These are phyloP conservation scores for Leptodontidium sp. DNA, from an alignment of 2,329 filamentous ascomycete species.

Conservation along the genomic window DNA sequence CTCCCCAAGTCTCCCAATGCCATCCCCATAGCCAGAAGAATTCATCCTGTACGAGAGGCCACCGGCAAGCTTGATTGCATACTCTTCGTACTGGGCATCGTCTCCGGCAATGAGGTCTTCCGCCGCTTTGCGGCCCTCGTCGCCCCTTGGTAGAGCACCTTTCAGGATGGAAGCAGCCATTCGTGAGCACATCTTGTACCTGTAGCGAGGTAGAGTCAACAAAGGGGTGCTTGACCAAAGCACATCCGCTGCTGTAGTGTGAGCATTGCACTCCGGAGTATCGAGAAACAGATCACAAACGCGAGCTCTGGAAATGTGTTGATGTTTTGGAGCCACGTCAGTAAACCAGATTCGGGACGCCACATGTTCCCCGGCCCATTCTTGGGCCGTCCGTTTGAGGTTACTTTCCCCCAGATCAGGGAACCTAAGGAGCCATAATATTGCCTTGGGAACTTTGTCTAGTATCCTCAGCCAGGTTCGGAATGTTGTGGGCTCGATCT, in stretches of 20 bases:
- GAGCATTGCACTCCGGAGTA: slow-evolving; percentile 97
- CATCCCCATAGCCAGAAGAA: slow-evolving; percentile 58
- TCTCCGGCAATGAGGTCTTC: slow-evolving; percentile 78
- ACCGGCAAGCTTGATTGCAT: slow-evolving; percentile 72
- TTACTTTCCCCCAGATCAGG: slow-evolving; percentile 92
- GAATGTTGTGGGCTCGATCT: slow-evolving; percentile 98
- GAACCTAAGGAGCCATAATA: slow-evolving; percentile 96
- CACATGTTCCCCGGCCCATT: slow-evolving; percentile 87
- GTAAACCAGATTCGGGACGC: slow-evolving; percentile 92
- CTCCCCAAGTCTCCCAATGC: slow-evolving; percentile 75
- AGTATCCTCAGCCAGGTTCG: slow-evolving; percentile 95
- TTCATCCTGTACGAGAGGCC: slow-evolving; percentile 65
- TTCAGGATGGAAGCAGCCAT: slow-evolving; percentile 96
- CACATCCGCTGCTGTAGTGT: slow-evolving; percentile 96
- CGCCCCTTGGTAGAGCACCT: slow-evolving; percentile 80
- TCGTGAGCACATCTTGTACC: slow-evolving; percentile 98
- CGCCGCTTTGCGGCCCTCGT: slow-evolving; percentile 72
- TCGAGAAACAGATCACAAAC: slow-evolving; percentile 96
- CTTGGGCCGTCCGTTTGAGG: slow-evolving; percentile 77
- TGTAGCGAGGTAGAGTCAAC: slow-evolving; percentile 87
- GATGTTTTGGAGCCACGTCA: slow-evolving; percentile 93
- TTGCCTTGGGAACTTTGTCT: slow-evolving; percentile 81
- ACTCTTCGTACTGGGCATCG: slow-evolving; percentile 86
- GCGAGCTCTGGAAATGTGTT: slow-evolving; percentile 90
- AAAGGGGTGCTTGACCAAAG: slow-evolving; percentile 96